Evolutionary conservation across 2,329 filamentous ascomycete species (phyloP).

Genomic region (Monascus ruber): DNA sequence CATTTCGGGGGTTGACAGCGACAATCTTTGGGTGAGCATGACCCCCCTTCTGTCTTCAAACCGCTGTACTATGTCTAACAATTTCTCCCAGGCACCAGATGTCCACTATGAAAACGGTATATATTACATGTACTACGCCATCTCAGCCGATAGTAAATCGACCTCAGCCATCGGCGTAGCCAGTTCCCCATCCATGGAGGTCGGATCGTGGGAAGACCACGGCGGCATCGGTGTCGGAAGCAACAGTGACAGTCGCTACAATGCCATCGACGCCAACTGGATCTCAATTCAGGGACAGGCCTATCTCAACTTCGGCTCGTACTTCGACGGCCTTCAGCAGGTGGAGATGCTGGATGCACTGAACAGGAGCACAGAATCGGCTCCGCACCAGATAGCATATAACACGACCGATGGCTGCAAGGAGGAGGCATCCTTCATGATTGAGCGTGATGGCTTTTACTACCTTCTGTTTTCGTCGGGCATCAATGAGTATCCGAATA

Average conservation of each 20-base stretch:
- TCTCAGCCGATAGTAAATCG: constrained; percentile 52
- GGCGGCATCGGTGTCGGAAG: constrained; percentile 26
- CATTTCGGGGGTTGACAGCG: constrained; percentile 26
- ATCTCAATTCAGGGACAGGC: constrained; percentile 32
- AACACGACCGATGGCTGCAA: constrained; percentile 41
- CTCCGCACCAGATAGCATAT: constrained; percentile 42
- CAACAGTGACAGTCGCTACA: constrained; percentile 36
- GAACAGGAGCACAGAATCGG: constrained; percentile 18
- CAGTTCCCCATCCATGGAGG: constrained; percentile 34
- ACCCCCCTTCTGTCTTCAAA: not conserved
- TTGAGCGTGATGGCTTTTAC: constrained; percentile 45
- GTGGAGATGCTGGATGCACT: constrained; percentile 35
- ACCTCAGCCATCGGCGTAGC: constrained; percentile 51
- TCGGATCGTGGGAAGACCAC: constrained; percentile 22
- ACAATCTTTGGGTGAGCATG: constrained; percentile 39
- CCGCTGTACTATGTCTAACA: not conserved
- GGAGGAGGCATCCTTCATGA: constrained; percentile 47
- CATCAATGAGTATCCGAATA: constrained; percentile 50
- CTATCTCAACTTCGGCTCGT: constrained; percentile 54
- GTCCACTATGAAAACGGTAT: constrained; percentile 44
- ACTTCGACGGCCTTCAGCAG: constrained; percentile 56
- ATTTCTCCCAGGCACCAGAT: constrained; percentile 47
- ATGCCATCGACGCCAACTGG: constrained; percentile 51
- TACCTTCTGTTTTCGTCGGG: constrained; percentile 55
- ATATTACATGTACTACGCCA: constrained; percentile 57